These are phyloP conservation scores for Botrytis tulipae DNA, from an alignment of 2,329 filamentous ascomycete genomes.

Conservation along the genomic window DNA sequence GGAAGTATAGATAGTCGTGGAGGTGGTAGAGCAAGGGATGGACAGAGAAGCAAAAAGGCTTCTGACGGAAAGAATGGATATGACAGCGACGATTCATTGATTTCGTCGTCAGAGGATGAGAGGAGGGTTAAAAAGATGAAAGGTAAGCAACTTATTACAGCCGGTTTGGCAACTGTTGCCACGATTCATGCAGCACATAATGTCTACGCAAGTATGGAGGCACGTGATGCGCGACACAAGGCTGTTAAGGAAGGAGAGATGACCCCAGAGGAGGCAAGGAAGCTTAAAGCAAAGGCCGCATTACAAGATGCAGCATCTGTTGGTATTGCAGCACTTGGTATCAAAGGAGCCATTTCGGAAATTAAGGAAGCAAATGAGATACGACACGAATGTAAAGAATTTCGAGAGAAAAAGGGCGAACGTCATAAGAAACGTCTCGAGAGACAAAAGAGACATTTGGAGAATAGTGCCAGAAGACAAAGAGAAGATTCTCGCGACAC, in stretches of 20 bases:
- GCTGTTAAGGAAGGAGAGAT: constrained; percentile 63
- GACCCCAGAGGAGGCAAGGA: constrained; percentile 58
- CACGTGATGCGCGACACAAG: constrained; percentile 58
- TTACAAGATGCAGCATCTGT: constrained; percentile 64
- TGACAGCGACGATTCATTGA: constrained; percentile 50
- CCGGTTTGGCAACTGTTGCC: constrained; percentile 64
- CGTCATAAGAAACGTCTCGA: constrained; percentile 47
- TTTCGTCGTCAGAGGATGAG: constrained; percentile 61
- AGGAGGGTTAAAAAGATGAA: constrained; percentile 60
- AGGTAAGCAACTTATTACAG: constrained; percentile 64
- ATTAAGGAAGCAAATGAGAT: constrained; percentile 68
- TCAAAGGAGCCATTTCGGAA: constrained; percentile 62
- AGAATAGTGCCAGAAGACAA: constrained; percentile 25
- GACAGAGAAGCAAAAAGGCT: constrained; percentile 32
- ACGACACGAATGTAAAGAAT: constrained; percentile 53
- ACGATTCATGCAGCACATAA: constrained; percentile 68
- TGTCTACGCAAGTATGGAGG: constrained; percentile 62
- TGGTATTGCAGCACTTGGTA: constrained; percentile 64
- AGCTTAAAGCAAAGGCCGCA: constrained; percentile 61
- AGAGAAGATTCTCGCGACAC: constrained; percentile 16
- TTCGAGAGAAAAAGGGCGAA: constrained; percentile 49
- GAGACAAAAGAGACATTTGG: constrained; percentile 40
- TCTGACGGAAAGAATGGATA: constrained; percentile 35
- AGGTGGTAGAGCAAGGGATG: constrained; percentile 29
- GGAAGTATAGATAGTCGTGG: constrained; percentile 30